phyloP scores from a whole-genome alignment of 2,329 filamentous ascomycete genomes.

The Neonectria faginata region DNA sequence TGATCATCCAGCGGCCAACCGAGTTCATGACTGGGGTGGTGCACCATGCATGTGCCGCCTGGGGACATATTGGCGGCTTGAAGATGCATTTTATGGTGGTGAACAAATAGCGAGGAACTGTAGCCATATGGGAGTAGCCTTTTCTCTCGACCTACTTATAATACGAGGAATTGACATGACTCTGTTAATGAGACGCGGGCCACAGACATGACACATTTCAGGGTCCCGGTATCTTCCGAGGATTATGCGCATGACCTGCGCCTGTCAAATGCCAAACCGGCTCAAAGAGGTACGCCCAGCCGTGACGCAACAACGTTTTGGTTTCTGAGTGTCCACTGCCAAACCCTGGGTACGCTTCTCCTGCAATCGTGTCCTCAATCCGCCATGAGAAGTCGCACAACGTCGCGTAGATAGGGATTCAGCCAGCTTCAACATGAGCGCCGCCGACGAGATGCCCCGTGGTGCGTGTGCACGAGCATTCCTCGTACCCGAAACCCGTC shows the following conservation, averaged over 20 bases:
- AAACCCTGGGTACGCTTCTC: constrained; percentile 1
- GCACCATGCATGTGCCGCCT: constrained; percentile 19
- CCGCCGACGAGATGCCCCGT: constrained; percentile 33
- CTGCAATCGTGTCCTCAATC: constrained; percentile 42
- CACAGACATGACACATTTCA: constrained; percentile 13
- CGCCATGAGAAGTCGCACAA: constrained; percentile 40
- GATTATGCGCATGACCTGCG: constrained; percentile 41
- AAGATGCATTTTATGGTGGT: constrained; percentile 10
- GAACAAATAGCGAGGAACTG: constrained; percentile 1
- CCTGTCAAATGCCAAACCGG: constrained; percentile 30
- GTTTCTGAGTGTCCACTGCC: constrained; percentile 11
- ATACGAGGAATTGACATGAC: background rate
- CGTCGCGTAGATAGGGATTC: constrained; percentile 35
- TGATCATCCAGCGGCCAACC: constrained; percentile 5
- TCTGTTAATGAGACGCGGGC: constrained; percentile 5
- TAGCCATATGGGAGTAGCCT: constrained; percentile 4
- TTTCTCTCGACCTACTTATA: constrained; percentile 4
- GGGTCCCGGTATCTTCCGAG: constrained; percentile 40
- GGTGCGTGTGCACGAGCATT: constrained; percentile 29
- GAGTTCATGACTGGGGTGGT: constrained; percentile 5
- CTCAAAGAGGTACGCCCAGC: constrained; percentile 34
- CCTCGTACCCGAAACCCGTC: background rate
- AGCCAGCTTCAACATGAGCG: constrained; percentile 36
- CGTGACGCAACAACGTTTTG: constrained; percentile 43
- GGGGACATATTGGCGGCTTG: background rate